Base-by-base conservation (phyloP, 2,329 filamentous ascomycete genomes). In the Immersiporthe knoxdaviesiana region DNA sequence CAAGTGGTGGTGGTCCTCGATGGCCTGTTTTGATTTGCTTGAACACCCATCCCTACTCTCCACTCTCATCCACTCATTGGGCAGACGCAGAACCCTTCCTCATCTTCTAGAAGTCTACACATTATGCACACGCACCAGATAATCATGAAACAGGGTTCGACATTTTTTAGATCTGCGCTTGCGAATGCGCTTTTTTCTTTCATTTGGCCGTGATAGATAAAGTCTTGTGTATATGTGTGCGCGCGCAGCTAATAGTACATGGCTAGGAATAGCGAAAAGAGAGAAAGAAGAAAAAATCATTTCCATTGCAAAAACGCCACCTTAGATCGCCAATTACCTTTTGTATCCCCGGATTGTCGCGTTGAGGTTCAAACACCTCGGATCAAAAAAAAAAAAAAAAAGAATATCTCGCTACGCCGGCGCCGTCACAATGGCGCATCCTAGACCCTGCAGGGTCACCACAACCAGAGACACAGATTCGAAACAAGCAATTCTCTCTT, bases 271-370 rank as follows among this genome's bases (percentile, higher is more conserved):
- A 47, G 44, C 35, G 16, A 60, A 60, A 32, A 58, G 35, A 37
- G 21, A 39, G 24, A 61, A 61, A 50, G 32, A 66, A 63, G 68
- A 32, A 27, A 67, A 63, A 70, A 60, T 37, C 12, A 56, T 47
- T 66, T 58, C 69, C 56, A 44, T 66, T 24, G 67, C 82, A 84
- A 72, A 79, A 81, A 80, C 75, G 73, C 77, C 76, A 58, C 54
- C 24, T 59, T 65, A 64, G 66, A 69, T 71, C 69, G 60, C 69
- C 64, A 12, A 39, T 71, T 71, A 71, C 69, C 69, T 71, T 71
- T 71, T 65, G 37, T 50, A n/a, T 52, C 52, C 66, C 52, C 47
- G 30, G 16, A 32, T 66, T 66, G 24, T 60, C 50, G 16, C 44
- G 62, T 50, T 18, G 30, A 52, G 41, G 58, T 37, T 56, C 54